Conservation (phyloP, 2,329 filamentous ascomycete genomes). For the Beauveria brongniartii region DNA sequence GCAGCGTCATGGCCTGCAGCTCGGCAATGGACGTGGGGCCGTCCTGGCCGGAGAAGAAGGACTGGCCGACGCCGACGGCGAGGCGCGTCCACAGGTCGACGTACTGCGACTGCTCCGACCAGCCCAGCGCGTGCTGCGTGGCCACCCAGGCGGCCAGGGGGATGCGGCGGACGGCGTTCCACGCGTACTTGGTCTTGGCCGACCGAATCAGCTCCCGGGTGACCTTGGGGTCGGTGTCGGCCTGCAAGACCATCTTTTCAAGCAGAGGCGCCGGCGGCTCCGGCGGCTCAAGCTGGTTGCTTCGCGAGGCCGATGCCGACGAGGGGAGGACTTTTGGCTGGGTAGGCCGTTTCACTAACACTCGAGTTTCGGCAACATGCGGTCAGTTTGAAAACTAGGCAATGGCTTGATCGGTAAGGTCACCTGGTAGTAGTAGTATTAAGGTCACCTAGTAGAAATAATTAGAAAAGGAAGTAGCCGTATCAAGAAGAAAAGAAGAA, state of each 20-base stretch:
- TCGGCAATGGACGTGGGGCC: slow-evolving; percentile 46
- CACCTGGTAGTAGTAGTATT: too few species aligned
- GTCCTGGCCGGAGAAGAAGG: slow-evolving; percentile 41
- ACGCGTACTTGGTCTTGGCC: slow-evolving; percentile 1
- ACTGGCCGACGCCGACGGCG: slow-evolving; percentile 62
- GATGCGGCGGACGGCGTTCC: slow-evolving; percentile 1
- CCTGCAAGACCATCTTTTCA: slow-evolving; percentile 5
- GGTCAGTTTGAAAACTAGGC: too few species aligned
- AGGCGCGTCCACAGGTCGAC: slow-evolving; percentile 72
- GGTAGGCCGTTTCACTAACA: neutral
- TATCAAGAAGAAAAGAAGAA: neutral
- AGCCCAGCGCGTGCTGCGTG: slow-evolving; percentile 54
- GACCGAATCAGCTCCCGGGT: slow-evolving; percentile 11
- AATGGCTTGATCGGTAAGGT: too few species aligned
- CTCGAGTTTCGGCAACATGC: neutral
- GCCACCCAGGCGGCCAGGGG: slow-evolving; percentile 56
- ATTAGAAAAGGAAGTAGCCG: neutral
- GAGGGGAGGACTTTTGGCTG: neutral
- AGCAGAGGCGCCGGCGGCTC: neutral
- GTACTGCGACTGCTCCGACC: slow-evolving; percentile 65
- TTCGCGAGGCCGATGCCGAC: neutral
- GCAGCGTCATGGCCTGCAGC: slow-evolving; percentile 54
- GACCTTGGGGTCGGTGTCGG: slow-evolving; percentile 1
- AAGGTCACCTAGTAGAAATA: too few species aligned
- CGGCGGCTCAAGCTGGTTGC: neutral